Conservation (phyloP, 139 green algal species). For the Tetraselmis striata region DNA sequence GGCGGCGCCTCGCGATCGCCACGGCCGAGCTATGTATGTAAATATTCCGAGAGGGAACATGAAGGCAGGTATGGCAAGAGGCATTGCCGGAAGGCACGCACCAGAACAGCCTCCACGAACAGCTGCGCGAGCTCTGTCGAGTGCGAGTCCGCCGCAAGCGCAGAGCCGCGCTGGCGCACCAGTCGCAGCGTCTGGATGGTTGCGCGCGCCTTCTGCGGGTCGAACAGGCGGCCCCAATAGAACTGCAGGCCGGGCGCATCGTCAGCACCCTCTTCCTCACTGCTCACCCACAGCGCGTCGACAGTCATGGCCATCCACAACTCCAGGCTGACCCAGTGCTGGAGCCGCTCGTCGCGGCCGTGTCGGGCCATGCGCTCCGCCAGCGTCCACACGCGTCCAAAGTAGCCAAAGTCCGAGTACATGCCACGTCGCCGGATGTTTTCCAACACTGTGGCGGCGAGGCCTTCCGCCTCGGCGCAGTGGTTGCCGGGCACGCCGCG, state of each 20-base stretch:
- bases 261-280: not conserved
- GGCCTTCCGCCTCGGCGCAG: not conserved
- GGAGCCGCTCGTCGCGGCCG: not conserved
- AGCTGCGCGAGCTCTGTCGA: not conserved
- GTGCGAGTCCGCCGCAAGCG: not conserved
- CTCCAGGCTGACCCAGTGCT: not conserved
- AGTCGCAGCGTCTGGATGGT: not conserved
- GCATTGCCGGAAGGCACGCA: not conserved
- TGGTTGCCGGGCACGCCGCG: not conserved
- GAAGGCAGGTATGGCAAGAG: no score
- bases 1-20: no score
- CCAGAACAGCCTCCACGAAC: not conserved
- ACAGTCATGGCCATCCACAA: not conserved
- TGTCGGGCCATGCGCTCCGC: not conserved
- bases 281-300: not conserved
- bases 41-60: no score
- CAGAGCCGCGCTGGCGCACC: not conserved
- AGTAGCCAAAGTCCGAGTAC: not conserved
- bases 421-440: not conserved
- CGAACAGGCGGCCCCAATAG: not conserved
- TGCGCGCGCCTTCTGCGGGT: not conserved
- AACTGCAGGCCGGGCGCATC: not conserved
- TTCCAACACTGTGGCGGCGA: not conserved
- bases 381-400: not conserved
- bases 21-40: no score